These are phyloP conservation scores for Allium sativum DNA, from an alignment of 106 monocot genomes.

Conservation along the genomic window DNA sequence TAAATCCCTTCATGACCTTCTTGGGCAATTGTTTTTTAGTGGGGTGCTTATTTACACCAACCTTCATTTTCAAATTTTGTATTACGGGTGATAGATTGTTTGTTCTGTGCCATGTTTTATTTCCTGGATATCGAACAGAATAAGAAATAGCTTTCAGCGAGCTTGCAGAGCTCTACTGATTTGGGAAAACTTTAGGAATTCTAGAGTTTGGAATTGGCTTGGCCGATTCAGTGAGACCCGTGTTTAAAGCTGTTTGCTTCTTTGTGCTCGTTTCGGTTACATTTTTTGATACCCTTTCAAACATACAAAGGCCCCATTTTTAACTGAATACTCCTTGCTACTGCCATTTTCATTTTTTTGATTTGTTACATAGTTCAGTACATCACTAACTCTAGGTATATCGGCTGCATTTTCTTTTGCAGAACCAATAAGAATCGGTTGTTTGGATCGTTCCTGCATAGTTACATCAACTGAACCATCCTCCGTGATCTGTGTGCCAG, in stretches of 20 bases:
- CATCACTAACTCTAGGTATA: not conserved
- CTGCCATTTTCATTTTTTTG: slow-evolving; percentile 3
- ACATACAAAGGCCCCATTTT: too few species aligned
- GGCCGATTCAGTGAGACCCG: slow-evolving; percentile 1
- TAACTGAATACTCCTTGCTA: too few species aligned
- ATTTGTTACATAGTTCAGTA: slow-evolving; percentile 4
- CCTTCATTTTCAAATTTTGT: slow-evolving; percentile 12
- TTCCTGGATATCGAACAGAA: slow-evolving; percentile 12
- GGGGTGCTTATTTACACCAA: slow-evolving; percentile 1
- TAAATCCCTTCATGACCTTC: slow-evolving; percentile 25
- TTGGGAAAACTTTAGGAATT: slow-evolving; percentile 18
- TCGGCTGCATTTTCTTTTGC: not conserved
- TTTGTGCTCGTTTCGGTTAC: too few species aligned
- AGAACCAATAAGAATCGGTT: slow-evolving; percentile 9
- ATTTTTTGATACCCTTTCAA: too few species aligned
- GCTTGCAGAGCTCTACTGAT: slow-evolving; percentile 7
- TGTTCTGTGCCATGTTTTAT: slow-evolving; percentile 56
- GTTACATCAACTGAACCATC: slow-evolving; percentile 1
- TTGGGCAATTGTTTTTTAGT: slow-evolving; percentile 23
- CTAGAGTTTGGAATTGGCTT: slow-evolving; percentile 11
- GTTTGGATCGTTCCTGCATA: not conserved
- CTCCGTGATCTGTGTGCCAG: not conserved
- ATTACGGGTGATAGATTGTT: slow-evolving; percentile 9
- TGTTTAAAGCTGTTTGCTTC: slow-evolving; percentile 10
- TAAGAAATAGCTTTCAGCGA: slow-evolving; percentile 15